Evolutionary conservation across 371 early-diverging fungal species (phyloP).

Genomic region (Zancudomyces culisetae): DNA sequence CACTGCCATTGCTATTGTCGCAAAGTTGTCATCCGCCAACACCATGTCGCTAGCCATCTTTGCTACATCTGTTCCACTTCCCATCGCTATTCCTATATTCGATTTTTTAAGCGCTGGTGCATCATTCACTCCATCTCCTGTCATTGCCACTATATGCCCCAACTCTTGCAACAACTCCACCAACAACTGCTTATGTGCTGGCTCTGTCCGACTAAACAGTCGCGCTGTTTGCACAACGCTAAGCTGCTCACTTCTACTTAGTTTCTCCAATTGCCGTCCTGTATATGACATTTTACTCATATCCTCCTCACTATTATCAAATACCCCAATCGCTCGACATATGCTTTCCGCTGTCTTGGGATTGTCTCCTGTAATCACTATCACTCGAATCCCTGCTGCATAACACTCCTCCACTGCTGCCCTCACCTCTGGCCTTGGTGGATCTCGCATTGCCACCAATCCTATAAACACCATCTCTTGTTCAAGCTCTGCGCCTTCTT

Average conservation of each 20-base stretch:
- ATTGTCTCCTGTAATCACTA: constrained; percentile 97
- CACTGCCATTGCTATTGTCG: constrained; percentile 87
- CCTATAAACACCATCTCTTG: constrained; percentile 78
- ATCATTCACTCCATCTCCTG: constrained; percentile 98
- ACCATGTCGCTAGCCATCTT: constrained; percentile 96
- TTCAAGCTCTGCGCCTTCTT: constrained; percentile 41
- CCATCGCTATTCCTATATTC: constrained; percentile 98
- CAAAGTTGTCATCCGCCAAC: constrained; percentile 92
- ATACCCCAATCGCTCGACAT: constrained; percentile 82
- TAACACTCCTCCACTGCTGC: constrained; percentile 64
- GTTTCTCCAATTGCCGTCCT: constrained; percentile 80
- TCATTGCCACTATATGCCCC: constrained; percentile 92
- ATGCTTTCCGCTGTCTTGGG: constrained; percentile 89
- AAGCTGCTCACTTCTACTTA: constrained; percentile 46
- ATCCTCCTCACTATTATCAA: constrained; percentile 39
- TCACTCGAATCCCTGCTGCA: constrained; percentile 88
- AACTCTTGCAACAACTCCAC: constrained; percentile 69
- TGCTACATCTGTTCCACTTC: constrained; percentile 93
- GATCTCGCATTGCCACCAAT: constrained; percentile 88
- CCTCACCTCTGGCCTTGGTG: constrained; percentile 85
- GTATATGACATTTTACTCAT: constrained; percentile 61
- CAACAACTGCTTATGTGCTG: constrained; percentile 81
- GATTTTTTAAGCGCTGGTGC: constrained; percentile 94
- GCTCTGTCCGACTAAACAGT: constrained; percentile 87
- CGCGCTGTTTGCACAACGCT: constrained; percentile 51